These are phyloP conservation scores for Stephania cephalantha DNA, from an alignment of 164 flowering plant genomes.

Conservation along the genomic window DNA sequence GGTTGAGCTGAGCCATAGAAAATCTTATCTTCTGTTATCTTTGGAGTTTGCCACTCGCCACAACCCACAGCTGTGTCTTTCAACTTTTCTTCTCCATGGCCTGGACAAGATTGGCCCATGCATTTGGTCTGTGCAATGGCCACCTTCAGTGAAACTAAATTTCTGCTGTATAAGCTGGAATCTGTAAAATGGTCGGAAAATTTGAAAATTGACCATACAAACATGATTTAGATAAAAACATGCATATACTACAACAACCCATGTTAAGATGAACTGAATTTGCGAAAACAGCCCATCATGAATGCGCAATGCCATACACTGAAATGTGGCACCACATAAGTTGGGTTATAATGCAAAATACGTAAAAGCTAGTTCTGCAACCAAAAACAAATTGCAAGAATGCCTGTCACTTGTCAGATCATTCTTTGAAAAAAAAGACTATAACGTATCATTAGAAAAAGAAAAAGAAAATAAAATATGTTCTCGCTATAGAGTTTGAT, in stretches of 20 bases:
- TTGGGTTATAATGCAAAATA: background rate
- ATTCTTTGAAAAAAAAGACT: background rate
- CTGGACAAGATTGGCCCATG: background rate
- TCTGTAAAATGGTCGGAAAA: background rate
- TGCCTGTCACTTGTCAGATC: background rate
- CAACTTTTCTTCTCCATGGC: background rate
- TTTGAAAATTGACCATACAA: background rate
- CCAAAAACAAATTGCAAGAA: background rate
- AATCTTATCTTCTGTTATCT: slow-evolving; percentile 5
- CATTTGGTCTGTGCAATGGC: background rate
- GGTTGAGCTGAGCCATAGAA: slow-evolving; percentile 2
- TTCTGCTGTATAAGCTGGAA: background rate
- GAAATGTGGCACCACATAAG: background rate
- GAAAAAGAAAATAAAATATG: background rate
- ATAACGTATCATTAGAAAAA: too few species aligned
- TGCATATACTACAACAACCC: background rate
- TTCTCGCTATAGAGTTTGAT: slow-evolving; percentile 4
- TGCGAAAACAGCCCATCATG: background rate
- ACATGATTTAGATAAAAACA: background rate
- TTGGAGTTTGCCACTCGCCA: background rate
- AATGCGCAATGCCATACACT: background rate
- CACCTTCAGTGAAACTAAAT: background rate
- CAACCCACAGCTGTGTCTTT: slow-evolving; percentile 2
- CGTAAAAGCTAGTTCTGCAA: background rate
- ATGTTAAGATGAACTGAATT: background rate